Evolutionary conservation across 2,329 filamentous ascomycete genomes (phyloP), one percentile per base, ranked within the genome.

Genomic region (Helotiales sp.): DNA sequence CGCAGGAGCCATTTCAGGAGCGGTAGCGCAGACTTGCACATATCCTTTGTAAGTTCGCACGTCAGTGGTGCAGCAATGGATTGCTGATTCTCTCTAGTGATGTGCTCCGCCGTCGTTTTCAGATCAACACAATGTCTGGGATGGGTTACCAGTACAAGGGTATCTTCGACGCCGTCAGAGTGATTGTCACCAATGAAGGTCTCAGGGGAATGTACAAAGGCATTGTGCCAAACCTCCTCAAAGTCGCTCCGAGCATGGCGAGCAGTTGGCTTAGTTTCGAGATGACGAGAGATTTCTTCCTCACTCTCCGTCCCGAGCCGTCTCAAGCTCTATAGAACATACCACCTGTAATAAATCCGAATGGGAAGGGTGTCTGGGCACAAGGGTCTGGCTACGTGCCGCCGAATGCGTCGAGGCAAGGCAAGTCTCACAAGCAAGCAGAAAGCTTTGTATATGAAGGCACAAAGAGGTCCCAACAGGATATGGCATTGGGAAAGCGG

Each of bases 221-320:
- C 55, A 93, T 99, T 65, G 85, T 93, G 15, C 95, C 95, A 0
- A 99, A 99, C 70, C 79, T 99, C 22, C 83, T 99, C 60, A 99
- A 99, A 75, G 95, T 99, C 15, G 93, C 95, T 7, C 95, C 95
- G 3, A 98, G 93, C 73, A 99, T 99, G 93, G 95, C 95, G 15
- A 96, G 92, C 67, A 97, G 91, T 74, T 99, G 95, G 93, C 83
- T 98, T 60, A 97, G 93, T 74, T 99, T 96, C 72, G 95, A 99
- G 76, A 78, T 98, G 72, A 93, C 91, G 8, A 84, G 95, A 64
- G 95, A 99, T 74, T 89, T 96, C 70, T 77, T 98, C 38, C 78
- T 96, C 57, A 78, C 77, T 19, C 72, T 92, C 29, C 81, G 81
- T 58, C 75, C 79, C 1, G 76, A 69, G 29, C 52, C 52, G 17